Evolutionary conservation across 257 asterid species (phyloP), one percentile per base, ranked within the genome.

Genomic region (Coffea canephora): DNA sequence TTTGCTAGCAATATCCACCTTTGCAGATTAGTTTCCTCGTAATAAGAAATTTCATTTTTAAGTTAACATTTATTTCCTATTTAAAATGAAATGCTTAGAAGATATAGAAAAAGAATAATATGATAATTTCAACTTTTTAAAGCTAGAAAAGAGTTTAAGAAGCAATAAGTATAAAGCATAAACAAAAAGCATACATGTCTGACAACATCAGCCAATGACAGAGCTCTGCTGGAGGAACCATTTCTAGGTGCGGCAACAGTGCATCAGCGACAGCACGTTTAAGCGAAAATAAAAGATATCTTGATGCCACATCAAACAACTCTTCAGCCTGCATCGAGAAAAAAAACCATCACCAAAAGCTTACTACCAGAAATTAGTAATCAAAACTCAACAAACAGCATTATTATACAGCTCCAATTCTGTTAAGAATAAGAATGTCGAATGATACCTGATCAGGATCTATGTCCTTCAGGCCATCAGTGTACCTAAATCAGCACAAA

Each of bases 191-290:
- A 71, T 93, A 93, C 99, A 95, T 90, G 89, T 95, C 99, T 9
- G 99, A 86, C 73, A 93, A 67, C 43, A 93, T 87, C 88, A 95
- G 87, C 99, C 99, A 95, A 62, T 89, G 96, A 73, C 99, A 95
- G 80, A 95, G 75, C 81, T 93, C 97, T 70, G 94, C 97, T 65
- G 98, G 97, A 76, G 91, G 82, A 83, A 87, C 91, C 90, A 84
- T 91, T 87, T 95, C 96, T 77, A 95, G 89, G 57, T 91, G 94
- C 57, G 98, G 97, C 59, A 95, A 84, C 80, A 95, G 80, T 70
- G 89, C 97, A 83, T 95, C 99, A 62, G 99, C 99, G n/a, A 93
- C 97, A 23, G 93, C 97, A 72, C 99, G 95, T 87, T 95, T 95
- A 66, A 95, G 98, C 67, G 97, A 97, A 86, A 95, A 95, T 83